A percentile compares a stretch with the other conserved stretches of the same genome.
Conservation (phyloP, 2,329 filamentous ascomycete genomes). For the Penicillium sp. region DNA sequence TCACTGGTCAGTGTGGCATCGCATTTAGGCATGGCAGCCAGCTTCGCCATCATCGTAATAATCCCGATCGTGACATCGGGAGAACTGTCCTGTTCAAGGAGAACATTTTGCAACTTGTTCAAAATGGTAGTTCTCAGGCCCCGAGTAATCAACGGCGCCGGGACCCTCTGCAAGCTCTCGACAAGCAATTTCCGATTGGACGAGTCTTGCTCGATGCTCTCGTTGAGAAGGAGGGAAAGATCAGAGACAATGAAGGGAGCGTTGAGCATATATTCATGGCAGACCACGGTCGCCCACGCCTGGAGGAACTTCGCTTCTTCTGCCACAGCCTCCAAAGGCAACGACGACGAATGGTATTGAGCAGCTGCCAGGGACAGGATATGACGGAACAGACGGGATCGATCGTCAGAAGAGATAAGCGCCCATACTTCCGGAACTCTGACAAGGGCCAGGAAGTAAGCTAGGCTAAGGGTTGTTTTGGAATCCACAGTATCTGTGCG, state of each 20-base stretch:
- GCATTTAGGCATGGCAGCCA: constrained; percentile 41
- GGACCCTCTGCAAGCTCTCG: constrained; percentile 38
- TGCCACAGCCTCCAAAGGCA: constrained; percentile 26
- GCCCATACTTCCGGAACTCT: constrained; percentile 31
- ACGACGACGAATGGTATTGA: constrained; percentile 25
- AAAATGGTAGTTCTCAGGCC: constrained; percentile 35
- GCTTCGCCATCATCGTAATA: constrained; percentile 40
- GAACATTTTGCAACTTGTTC: constrained; percentile 34
- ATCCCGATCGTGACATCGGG: constrained; percentile 31
- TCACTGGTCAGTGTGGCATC: constrained; percentile 36
- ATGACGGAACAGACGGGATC: constrained; percentile 33
- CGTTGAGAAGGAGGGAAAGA: constrained; percentile 33
- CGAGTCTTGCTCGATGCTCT: constrained; percentile 31
- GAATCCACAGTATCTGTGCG: constrained; percentile 35
- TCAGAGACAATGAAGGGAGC: constrained; percentile 34
- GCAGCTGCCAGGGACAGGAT: constrained; percentile 33
- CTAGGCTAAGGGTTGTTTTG: constrained; percentile 30
- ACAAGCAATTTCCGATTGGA: constrained; percentile 30
- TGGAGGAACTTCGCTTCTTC: constrained; percentile 34
- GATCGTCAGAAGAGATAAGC: constrained; percentile 28
- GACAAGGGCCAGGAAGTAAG: constrained; percentile 35
- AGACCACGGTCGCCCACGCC: constrained; percentile 38
- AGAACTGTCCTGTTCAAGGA: constrained; percentile 28
- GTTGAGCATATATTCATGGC: constrained; percentile 40
- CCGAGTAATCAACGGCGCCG: constrained; percentile 37